These are phyloP conservation scores for Byssothecium circinans DNA, from an alignment of 2,329 filamentous ascomycete genomes.

Conservation along the genomic window DNA sequence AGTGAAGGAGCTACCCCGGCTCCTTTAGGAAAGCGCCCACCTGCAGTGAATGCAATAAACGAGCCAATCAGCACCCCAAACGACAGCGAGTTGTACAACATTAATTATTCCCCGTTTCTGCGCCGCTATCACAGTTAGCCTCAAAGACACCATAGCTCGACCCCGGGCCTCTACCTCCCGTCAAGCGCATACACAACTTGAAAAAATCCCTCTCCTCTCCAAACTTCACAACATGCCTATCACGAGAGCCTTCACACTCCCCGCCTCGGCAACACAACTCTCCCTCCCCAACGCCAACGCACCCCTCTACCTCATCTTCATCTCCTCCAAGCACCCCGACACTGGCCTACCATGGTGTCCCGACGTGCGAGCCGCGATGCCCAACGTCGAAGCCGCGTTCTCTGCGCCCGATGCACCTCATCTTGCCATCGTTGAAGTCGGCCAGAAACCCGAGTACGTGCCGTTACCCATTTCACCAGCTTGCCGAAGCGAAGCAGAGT, in stretches of 20 bases:
- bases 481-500: no score
- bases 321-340: not conserved
- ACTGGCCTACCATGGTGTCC: not conserved
- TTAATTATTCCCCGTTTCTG: not conserved
- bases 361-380: conserved; percentile 1
- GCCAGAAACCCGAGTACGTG: not conserved
- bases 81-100: not conserved
- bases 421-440: not conserved
- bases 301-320: not conserved
- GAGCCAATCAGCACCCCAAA: not conserved
- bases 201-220: not conserved
- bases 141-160: not conserved
- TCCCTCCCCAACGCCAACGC: not conserved
- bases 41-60: not conserved
- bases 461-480: not conserved
- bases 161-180: not conserved
- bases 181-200: not conserved
- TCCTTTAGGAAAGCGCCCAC: not conserved
- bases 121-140: not conserved
- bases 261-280: not conserved
- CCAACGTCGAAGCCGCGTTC: not conserved
- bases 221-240: not conserved
- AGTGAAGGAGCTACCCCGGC: not conserved
- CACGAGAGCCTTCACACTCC: not conserved
- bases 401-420: not conserved